Evolutionary conservation across 2,329 filamentous ascomycete species (phyloP).

Genomic region (Sordariomycetes sp.): DNA sequence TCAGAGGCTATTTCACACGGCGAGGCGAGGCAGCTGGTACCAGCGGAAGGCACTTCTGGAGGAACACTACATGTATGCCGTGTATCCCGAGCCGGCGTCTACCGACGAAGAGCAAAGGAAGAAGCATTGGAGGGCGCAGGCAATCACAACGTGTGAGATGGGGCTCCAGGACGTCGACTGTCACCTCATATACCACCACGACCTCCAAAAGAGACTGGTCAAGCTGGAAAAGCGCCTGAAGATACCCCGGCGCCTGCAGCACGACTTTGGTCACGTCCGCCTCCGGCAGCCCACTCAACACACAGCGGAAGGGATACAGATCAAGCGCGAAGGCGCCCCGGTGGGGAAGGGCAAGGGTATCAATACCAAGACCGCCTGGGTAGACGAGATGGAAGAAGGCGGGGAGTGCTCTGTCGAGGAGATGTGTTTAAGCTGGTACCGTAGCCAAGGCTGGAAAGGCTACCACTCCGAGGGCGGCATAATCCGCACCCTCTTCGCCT

Average conservation of each 20-base stretch:
- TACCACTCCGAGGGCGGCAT: conserved; percentile 91
- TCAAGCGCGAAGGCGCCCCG: conserved; percentile 44
- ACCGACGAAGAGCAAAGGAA: conserved; percentile 42
- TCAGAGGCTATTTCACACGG: conserved; percentile 74
- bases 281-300: conserved; percentile 66
- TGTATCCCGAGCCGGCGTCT: conserved; percentile 29
- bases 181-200: conserved; percentile 86
- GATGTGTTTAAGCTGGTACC: conserved; percentile 86
- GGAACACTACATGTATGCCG: conserved; percentile 79
- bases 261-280: conserved; percentile 81
- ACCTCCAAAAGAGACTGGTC: conserved; percentile 82
- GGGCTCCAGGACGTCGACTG: conserved; percentile 81
- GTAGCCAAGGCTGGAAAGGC: conserved; percentile 77
- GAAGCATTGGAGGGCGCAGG: conserved; percentile 69
- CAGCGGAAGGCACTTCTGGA: conserved; percentile 88
- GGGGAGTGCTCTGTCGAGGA: conserved; percentile 79
- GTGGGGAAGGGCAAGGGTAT: conserved; percentile 24
- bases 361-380: conserved; percentile 71
- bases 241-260: conserved; percentile 73
- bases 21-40: conserved; percentile 84
- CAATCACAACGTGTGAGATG: conserved; percentile 68
- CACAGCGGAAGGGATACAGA: conserved; percentile 61
- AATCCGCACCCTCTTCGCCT: conserved; percentile 77
- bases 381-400: conserved; percentile 58
- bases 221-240: conserved; percentile 81